These are phyloP conservation scores for Soucietia sequanensis DNA, from an alignment of 805 yeast species.

Conservation along the genomic window DNA sequence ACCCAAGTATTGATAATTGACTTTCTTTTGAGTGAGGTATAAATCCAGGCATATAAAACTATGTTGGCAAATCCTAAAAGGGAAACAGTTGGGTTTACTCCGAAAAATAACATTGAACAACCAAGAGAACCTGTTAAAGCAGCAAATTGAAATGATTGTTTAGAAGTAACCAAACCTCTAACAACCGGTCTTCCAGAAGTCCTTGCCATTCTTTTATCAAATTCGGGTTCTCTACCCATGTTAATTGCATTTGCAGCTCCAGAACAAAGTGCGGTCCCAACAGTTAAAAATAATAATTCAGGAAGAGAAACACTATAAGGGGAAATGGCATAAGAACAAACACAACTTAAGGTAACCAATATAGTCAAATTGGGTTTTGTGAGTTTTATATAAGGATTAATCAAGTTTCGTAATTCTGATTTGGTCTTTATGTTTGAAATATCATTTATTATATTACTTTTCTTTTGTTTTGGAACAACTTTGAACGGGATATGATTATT, in stretches of 20 bases:
- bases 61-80: slow-evolving; percentile 78
- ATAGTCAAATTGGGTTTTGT: slow-evolving; percentile 88
- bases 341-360: slow-evolving; percentile 84
- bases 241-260: slow-evolving; percentile 96
- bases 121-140: slow-evolving; percentile 71
- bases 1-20: slow-evolving; percentile 95
- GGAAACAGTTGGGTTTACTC: slow-evolving; percentile 87
- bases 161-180: slow-evolving; percentile 69
- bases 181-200: slow-evolving; percentile 91
- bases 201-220: slow-evolving; percentile 82
- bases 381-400: slow-evolving; percentile 70
- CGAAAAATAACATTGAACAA: slow-evolving; percentile 61
- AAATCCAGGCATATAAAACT: slow-evolving; percentile 81
- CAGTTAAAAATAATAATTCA: slow-evolving; percentile 68
- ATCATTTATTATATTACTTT: not conserved
- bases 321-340: slow-evolving; percentile 90
- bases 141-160: slow-evolving; percentile 81
- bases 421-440: slow-evolving; percentile 4
- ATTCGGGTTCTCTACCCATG: slow-evolving; percentile 94
- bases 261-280: slow-evolving; percentile 84
- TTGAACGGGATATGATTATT: slow-evolving; percentile 54
- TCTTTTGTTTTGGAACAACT: slow-evolving; percentile 41
- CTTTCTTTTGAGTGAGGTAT: slow-evolving; percentile 84
- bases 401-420: slow-evolving; percentile 32
- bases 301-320: slow-evolving; percentile 76